Percentiles rank a stretch among this genome's conserved stretches.
These are phyloP conservation scores for Alternaria rosae DNA, from an alignment of 2,329 filamentous ascomycete genomes.

Conservation along the genomic window DNA sequence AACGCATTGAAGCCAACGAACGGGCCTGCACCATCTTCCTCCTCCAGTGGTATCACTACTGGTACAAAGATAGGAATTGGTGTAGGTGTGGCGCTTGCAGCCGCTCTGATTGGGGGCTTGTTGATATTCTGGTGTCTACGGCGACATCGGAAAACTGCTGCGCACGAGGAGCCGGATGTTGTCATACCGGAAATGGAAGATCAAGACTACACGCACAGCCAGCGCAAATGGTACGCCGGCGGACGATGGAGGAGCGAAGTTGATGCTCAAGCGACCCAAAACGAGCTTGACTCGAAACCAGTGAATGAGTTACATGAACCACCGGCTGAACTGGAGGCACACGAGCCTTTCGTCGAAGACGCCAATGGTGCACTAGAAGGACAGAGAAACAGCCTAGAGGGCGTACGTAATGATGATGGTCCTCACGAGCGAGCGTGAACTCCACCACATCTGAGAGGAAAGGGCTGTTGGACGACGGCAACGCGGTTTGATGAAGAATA, in stretches of 20 bases:
- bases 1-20: neutral
- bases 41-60: neutral
- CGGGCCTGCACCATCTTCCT: neutral
- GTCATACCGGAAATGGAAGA: neutral
- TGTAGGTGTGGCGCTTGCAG: neutral
- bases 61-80: neutral
- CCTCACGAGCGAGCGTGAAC: neutral
- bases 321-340: slow-evolving; percentile 3
- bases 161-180: neutral
- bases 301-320: slow-evolving; percentile 11
- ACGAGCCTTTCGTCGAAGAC: neutral
- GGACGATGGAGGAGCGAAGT: slow-evolving; percentile 8
- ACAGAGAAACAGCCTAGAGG: neutral
- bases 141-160: neutral
- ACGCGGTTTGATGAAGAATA: neutral
- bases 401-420: neutral
- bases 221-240: slow-evolving; percentile 10
- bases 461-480: neutral
- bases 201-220: neutral
- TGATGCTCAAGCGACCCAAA: neutral
- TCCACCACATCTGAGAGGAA: too few species aligned
- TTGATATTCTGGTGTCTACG: neutral
- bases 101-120: neutral
- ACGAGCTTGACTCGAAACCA: slow-evolving; percentile 13
- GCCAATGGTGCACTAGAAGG: neutral